phyloP scores from a whole-genome alignment of 768 basidiomycete species.

The Podaxis rugospora region DNA sequence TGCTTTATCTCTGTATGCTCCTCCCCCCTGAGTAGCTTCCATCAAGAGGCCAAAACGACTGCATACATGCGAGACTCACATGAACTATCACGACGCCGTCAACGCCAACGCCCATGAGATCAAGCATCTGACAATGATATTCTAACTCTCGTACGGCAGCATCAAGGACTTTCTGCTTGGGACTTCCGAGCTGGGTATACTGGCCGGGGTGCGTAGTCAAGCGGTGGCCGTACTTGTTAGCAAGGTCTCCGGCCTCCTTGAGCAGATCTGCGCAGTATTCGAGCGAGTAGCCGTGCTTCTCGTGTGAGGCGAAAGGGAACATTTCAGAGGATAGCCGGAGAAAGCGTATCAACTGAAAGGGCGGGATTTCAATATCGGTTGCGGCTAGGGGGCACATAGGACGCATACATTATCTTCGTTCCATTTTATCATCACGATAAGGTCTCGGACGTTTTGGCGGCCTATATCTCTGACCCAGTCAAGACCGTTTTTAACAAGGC shows the following conservation, averaged over 20 bases:
- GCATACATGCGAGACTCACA: slow-evolving; percentile 31
- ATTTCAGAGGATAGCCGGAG: slow-evolving; percentile 87
- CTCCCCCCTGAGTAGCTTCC: slow-evolving; percentile 52
- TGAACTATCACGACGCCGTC: slow-evolving; percentile 90
- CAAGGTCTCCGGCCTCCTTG: slow-evolving; percentile 57
- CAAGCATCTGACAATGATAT: slow-evolving; percentile 88
- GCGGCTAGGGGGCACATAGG: not conserved
- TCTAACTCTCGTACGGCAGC: slow-evolving; percentile 75
- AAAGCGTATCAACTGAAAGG: slow-evolving; percentile 65
- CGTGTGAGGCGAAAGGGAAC: slow-evolving; percentile 91
- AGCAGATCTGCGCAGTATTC: slow-evolving; percentile 61
- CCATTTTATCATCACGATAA: slow-evolving; percentile 79
- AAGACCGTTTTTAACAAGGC: slow-evolving; percentile 74
- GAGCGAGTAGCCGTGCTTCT: slow-evolving; percentile 74
- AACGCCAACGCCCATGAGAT: slow-evolving; percentile 74
- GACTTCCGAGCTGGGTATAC: slow-evolving; percentile 79
- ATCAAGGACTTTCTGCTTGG: slow-evolving; percentile 66
- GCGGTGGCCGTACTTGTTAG: slow-evolving; percentile 68
- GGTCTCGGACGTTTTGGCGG: slow-evolving; percentile 67
- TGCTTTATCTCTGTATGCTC: slow-evolving; percentile 78
- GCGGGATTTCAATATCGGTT: not conserved
- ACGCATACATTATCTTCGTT: slow-evolving; percentile 73
- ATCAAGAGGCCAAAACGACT: not conserved
- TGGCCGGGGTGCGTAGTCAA: slow-evolving; percentile 89
- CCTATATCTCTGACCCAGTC: slow-evolving; percentile 83